Evolutionary conservation across 257 asterid species (phyloP), one percentile per base, ranked within the genome.

Genomic region (Knoxia roxburghii): DNA sequence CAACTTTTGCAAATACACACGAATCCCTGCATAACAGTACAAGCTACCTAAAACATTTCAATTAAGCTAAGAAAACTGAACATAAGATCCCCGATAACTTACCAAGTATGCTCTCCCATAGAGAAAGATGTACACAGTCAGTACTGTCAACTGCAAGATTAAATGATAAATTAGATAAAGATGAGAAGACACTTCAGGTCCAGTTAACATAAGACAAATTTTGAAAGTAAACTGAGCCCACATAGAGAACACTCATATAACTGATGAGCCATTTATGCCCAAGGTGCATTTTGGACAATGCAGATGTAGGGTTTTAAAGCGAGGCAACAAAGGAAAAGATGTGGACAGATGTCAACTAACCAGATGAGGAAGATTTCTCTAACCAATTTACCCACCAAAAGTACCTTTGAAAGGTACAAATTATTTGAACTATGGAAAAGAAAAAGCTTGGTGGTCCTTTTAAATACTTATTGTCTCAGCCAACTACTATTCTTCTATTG

Each of bases 31-130:
- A 27, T 4, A 67, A 40, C n/a, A 46, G 14, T 55, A 12, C 14
- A 40, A 23, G 24, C 46, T 10, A 43, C 26, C 21, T 7, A 41
- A 61, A n/a, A n/a, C n/a, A n/a, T n/a, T n/a, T n/a, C n/a, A n/a
- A n/a, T n/a, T 21, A 60, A 37, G 30, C 6, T 41, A 23, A 23
- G 20, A 23, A 62, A 23, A 23, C 40, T 41, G 6, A 46, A 62
- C 24, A 20, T 30, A 24, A 29, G 30, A 48, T 65, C 30, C 21
- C 1, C 6, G 41, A 33, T 23, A 29, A 81, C 95, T 82, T 83
- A 93, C 99, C 95, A 93, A 76, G 77, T 93, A 93, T 70, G 88
- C 85, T 80, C 92, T 88, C 77, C 99, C 99, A 39, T 93, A 93
- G 67, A 93, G 99, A 81, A 93, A 93, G 54, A 87, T 77, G 66